Evolutionary conservation across 768 basidiomycete species (phyloP).

Genomic region (Strobilomyces dryophilus): DNA sequence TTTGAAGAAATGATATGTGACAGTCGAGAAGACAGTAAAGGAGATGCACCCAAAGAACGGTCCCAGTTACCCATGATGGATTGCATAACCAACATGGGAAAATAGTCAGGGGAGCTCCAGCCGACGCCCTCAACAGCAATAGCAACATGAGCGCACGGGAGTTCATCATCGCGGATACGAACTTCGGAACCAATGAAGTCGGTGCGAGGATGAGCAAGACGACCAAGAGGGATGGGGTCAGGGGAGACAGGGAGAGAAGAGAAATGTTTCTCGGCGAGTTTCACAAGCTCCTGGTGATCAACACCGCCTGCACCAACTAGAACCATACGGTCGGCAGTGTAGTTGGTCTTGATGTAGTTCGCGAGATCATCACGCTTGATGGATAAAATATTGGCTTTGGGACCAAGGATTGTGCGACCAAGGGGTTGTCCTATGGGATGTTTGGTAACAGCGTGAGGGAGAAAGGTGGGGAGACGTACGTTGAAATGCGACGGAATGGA

Average conservation of each 20-base stretch:
- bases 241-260: slow-evolving; percentile 81
- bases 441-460: slow-evolving; percentile 7
- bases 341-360: slow-evolving; percentile 95
- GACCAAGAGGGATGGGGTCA: slow-evolving; percentile 86
- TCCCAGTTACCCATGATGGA: slow-evolving; percentile 99
- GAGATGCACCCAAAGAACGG: slow-evolving; percentile 85
- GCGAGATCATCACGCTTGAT: slow-evolving; percentile 88
- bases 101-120: slow-evolving; percentile 98
- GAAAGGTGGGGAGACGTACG: slow-evolving; percentile 40
- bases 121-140: slow-evolving; percentile 97
- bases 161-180: slow-evolving; percentile 88
- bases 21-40: slow-evolving; percentile 86
- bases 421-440: slow-evolving; percentile 74
- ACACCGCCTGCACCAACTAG: slow-evolving; percentile 96
- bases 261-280: slow-evolving; percentile 94
- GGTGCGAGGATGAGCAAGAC: slow-evolving; percentile 70
- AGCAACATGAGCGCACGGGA: slow-evolving; percentile 87
- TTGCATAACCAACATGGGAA: slow-evolving; percentile 99
- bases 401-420: slow-evolving; percentile 95
- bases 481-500: slow-evolving; percentile 96
- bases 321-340: slow-evolving; percentile 98
- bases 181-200: slow-evolving; percentile 93
- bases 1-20: slow-evolving; percentile 87
- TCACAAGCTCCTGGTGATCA: slow-evolving; percentile 86
- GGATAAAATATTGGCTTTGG: slow-evolving; percentile 92